phyloP scores from a whole-genome alignment of 2,329 filamentous ascomycete species.

The Alternaria infectoria region DNA sequence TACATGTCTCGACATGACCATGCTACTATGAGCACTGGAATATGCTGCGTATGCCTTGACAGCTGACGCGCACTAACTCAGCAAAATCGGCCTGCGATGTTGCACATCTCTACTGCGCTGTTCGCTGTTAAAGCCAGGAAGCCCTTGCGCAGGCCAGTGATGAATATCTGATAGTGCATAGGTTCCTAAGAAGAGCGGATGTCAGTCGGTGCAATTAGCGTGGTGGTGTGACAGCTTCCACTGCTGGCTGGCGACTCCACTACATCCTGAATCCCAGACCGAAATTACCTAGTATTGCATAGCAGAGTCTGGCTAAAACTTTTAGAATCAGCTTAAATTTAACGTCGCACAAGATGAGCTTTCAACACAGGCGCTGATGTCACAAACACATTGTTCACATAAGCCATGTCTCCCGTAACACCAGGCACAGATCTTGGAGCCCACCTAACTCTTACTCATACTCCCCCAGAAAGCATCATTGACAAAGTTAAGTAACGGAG shows the following conservation, averaged over 20 bases:
- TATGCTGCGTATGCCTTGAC: background rate
- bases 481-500: background rate
- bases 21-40: background rate
- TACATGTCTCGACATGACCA: background rate
- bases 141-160: background rate
- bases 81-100: too few species aligned
- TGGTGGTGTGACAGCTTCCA: background rate
- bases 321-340: background rate
- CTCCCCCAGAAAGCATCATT: background rate
- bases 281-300: background rate
- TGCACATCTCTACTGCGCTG: background rate
- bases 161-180: background rate
- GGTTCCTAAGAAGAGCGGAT: background rate
- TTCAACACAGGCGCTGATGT: background rate
- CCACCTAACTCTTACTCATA: background rate
- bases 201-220: background rate
- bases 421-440: background rate
- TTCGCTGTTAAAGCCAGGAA: too few species aligned
- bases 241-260: background rate
- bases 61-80: background rate
- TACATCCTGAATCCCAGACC: background rate
- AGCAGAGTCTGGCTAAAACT: background rate
- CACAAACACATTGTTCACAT: background rate
- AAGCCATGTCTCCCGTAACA: background rate
- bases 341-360: background rate